Evolutionary conservation across 139 green algal genomes (phyloP), one percentile per base, ranked within the genome.

Genomic region (Asterochloris sp.): DNA sequence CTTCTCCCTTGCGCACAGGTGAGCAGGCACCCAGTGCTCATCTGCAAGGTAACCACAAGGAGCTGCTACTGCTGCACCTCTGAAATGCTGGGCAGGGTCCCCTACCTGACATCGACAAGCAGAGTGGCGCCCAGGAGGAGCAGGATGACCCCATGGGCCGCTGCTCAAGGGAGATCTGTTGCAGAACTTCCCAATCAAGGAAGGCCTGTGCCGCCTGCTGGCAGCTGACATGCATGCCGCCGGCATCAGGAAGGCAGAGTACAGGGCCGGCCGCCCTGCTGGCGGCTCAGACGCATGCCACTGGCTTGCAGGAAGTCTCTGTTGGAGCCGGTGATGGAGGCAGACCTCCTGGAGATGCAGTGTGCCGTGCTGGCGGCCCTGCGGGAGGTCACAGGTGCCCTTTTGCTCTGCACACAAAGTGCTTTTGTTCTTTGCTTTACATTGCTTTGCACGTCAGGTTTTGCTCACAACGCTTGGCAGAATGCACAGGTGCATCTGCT

Each of bases 261-360:
- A 23, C 8, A 12, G 27, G 61, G 60, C 13, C 26, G 61, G 21
- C 61, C 23, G 21, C n/a, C n/a, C 28, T n/a, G 26, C 28, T 29
- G 15, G n/a, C 13, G 9, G 28, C 74, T 28, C 38, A 64, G 1
- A 66, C 74, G 26, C 10, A 28, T 78, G 38, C 19, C 14, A 67
- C 21, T 63, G 60, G 23, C 24, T 26, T 69, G 60, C 76, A 80
- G 82, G 21, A 61, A 8, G 12, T 68, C 82, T 29, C 64, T 86
- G 60, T 68, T 86, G 60, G 82, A 83, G 64, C 26, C 69, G 10
- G 12, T 78, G 16, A 67, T 76, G 29, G 62, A 26, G 17, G 26
- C 60, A 26, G 86, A 89, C 1, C 28, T 88, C n/a, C 11, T 54
- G 24, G 84, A 88, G 47, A 88, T 88, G 86, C 24, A 27, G 27